Base-by-base conservation (phyloP, 1,139 yeast genomes). In the Schizosaccharomyces versatilis region DNA sequence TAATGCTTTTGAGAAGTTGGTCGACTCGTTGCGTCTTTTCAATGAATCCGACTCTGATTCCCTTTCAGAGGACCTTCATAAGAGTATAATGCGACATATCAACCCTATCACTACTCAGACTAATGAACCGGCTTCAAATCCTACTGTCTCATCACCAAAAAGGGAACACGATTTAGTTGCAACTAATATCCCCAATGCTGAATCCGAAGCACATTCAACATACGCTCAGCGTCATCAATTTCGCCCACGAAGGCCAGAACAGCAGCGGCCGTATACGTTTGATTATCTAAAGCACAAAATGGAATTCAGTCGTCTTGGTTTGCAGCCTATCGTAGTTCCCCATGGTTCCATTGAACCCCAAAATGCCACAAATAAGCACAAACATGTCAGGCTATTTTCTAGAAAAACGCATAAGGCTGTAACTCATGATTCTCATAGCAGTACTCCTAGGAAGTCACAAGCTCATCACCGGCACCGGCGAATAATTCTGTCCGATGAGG, bases 161-260 rank as follows among this genome's bases (percentile, higher is more conserved):
- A 39, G 6, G 12, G 41, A 39, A 12, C 41, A 39, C 2, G 6
- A 39, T 39, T 6, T 39, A 39, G 6, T 14, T 39, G 41, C 12
- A 3, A 39, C 6, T 12, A 6, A 39, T 12, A 39, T 12, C 3
- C 14, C 12, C 12, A 14, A 9, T 15, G 32, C 38, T 32, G 19
- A 17, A 14, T 14, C 36, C 19, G 32, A 19, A 44, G 49, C 49
- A n/a, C 14, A 9, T 44, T 24, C 32, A 2, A 3, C 32, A 24
- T 24, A 24, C 5, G 32, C 38, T 44, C 14, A 14, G n/a, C 19
- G 38, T 10, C 36, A 36, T 24, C 38, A 44, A 10, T 44, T 44
- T 24, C 49, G 49, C n/a, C 49, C 49, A 1, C 36, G 49, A 44
- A 32, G 49, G 10, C 49, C 49, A 19, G 49, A 44, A n/a, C 49